phyloP scores from a whole-genome alignment of 768 basidiomycete species.

The Leccinum rimulosum region DNA sequence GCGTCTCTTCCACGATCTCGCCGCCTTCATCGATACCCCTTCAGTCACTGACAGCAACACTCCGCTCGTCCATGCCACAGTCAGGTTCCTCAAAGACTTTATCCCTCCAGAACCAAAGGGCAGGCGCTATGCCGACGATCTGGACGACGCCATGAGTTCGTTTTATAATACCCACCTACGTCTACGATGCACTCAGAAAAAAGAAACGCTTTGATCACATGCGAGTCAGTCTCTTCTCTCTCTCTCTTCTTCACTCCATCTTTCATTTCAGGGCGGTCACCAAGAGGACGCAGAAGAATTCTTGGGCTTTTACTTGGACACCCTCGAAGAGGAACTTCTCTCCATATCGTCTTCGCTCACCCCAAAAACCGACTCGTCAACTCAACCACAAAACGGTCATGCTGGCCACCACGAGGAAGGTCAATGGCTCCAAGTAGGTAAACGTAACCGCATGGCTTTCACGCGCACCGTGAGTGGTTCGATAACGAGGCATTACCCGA shows the following conservation, averaged over 20 bases:
- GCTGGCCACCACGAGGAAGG: slow-evolving; percentile 47
- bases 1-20: slow-evolving; percentile 70
- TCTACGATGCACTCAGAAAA: slow-evolving; percentile 92
- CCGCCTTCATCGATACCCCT: slow-evolving; percentile 42
- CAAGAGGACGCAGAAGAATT: no score
- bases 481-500: slow-evolving; percentile 2
- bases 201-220: slow-evolving; percentile 93
- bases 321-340: slow-evolving; percentile 84
- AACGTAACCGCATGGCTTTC: slow-evolving; percentile 67
- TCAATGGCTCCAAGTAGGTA: slow-evolving; percentile 93
- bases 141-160: slow-evolving; percentile 54
- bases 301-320: no score
- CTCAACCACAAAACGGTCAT: slow-evolving; percentile 11
- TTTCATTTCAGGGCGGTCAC: not conserved
- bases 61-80: slow-evolving; percentile 65
- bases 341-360: slow-evolving; percentile 55
- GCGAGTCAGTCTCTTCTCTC: slow-evolving; percentile 54
- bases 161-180: slow-evolving; percentile 72
- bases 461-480: slow-evolving; percentile 68
- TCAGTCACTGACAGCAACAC: slow-evolving; percentile 33
- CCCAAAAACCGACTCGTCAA: slow-evolving; percentile 30
- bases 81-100: slow-evolving; percentile 81
- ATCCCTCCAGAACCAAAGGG: slow-evolving; percentile 36
- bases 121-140: slow-evolving; percentile 41
- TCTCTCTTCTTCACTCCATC: not conserved